Evolutionary conservation across 1,139 yeast species (phyloP).

Genomic region (Pichia sp.): DNA sequence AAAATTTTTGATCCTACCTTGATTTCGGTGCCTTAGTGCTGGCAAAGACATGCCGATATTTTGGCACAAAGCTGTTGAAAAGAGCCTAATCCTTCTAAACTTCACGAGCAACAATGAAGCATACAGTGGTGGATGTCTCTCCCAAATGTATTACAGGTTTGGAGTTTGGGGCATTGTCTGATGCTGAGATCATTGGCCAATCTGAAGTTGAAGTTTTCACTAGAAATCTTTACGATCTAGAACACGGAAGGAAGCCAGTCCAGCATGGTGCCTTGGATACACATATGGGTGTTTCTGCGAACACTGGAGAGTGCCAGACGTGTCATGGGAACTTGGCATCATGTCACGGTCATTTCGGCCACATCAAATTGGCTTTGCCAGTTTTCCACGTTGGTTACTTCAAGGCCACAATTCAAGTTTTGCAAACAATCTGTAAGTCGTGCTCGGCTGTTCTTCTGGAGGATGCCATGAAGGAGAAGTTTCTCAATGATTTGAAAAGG

Average conservation of each 20-base stretch:
- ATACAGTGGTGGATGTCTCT: conserved; percentile 72
- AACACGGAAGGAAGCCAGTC: conserved; percentile 77
- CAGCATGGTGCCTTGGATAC: conserved; percentile 86
- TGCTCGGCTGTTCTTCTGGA: conserved; percentile 78
- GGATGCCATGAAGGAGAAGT: conserved; percentile 65
- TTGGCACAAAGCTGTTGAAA: neutral
- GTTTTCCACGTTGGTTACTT: conserved; percentile 97
- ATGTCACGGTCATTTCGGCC: conserved; percentile 98
- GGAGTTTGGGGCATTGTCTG: conserved; percentile 87
- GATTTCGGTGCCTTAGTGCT: neutral
- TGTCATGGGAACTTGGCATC: conserved; percentile 91
- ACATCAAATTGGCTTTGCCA: conserved; percentile 85
- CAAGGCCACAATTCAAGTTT: conserved; percentile 81
- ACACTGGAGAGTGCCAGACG: conserved; percentile 76
- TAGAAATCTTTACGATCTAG: conserved; percentile 86
- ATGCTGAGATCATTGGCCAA: conserved; percentile 87
- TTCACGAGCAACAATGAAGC: conserved; percentile 48
- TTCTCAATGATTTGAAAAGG: conserved; percentile 69
- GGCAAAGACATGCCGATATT: neutral
- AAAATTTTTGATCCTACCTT: neutral
- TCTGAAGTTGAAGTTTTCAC: conserved; percentile 92
- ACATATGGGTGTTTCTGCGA: conserved; percentile 90
- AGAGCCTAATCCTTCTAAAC: neutral
- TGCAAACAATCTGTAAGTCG: conserved; percentile 88
- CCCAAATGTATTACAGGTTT: conserved; percentile 89